These are phyloP conservation scores for Monilinia polystroma DNA, from an alignment of 2,329 filamentous ascomycete genomes.

Conservation along the genomic window DNA sequence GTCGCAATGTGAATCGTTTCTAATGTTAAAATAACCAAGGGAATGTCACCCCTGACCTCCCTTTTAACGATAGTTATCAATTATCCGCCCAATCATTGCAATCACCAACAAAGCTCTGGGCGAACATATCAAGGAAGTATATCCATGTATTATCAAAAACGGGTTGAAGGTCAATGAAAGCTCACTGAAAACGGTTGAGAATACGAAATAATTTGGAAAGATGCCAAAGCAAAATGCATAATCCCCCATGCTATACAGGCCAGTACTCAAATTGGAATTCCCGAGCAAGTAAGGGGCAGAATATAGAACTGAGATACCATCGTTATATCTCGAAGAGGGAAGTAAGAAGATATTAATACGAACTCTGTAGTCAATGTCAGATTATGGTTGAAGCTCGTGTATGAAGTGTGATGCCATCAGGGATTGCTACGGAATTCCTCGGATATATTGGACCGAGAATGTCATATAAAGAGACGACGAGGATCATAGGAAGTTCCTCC, in stretches of 20 bases:
- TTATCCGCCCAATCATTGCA: neutral
- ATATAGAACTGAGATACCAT: neutral
- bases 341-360: conserved; percentile 15
- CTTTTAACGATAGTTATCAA: neutral
- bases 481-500: neutral
- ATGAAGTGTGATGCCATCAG: neutral
- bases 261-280: neutral
- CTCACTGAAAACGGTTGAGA: neutral
- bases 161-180: neutral
- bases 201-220: neutral
- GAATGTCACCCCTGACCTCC: too few relatives aligned
- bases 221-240: neutral
- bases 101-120: neutral
- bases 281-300: neutral
- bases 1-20: neutral
- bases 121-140: neutral
- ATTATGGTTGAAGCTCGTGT: conserved; percentile 7
- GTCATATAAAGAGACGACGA: neutral
- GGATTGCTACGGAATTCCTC: neutral
- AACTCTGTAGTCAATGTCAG: conserved; percentile 7
- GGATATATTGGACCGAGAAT: neutral
- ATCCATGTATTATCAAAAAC: neutral
- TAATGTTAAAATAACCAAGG: neutral
- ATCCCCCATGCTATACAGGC: neutral
- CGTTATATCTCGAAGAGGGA: neutral